Evolutionary conservation across 441 rosid species (phyloP), one percentile per base, ranked within the genome.

Genomic region (Erysimum cheiri): DNA sequence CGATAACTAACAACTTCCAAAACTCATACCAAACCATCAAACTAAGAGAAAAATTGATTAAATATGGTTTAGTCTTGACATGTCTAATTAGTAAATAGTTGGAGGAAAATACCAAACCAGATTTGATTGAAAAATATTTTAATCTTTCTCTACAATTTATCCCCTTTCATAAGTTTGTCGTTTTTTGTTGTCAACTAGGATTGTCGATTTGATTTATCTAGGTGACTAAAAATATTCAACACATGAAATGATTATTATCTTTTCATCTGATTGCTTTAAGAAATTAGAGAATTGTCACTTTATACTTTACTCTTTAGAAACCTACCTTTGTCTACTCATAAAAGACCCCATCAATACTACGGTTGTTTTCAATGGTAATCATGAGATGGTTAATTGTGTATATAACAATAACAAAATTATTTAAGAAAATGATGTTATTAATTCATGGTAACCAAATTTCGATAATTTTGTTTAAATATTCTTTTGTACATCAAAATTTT

Each of bases 91-190:
- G 14, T 22, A 37, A 10, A 37, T 37, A 37, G 41, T 10, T 3
- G 12, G n/a, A 63, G 22, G 13, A 35, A 3, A 33, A 22, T 48
- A 35, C 5, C 24, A 24, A 39, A 64, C 49, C 49, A 52, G 4
- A 31, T 6, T 39, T 28, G 37, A 14, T 29, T 49, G 28, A 47
- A 47, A 48, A 14, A n/a, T 26, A 39, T 40, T 65, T 36, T 50
- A 37, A 29, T 22, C 56, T 57, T 68, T 56, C 8, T 68, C 47
- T 35, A 35, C 15, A 57, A 57, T 31, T 35, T 11, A 57, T 4
- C 36, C 41, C 46, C 14, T 56, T 19, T 56, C 64, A 56, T 68
- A 22, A 43, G 62, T 54, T 54, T 53, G 62, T 41, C 71, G 39
- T 12, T 4, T 29, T 29, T 17, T 62, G 6, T 3, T 31, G 39